These are phyloP conservation scores for Acidomyces sp. DNA, from an alignment of 495 filamentous ascomycete species.

Conservation along the genomic window DNA sequence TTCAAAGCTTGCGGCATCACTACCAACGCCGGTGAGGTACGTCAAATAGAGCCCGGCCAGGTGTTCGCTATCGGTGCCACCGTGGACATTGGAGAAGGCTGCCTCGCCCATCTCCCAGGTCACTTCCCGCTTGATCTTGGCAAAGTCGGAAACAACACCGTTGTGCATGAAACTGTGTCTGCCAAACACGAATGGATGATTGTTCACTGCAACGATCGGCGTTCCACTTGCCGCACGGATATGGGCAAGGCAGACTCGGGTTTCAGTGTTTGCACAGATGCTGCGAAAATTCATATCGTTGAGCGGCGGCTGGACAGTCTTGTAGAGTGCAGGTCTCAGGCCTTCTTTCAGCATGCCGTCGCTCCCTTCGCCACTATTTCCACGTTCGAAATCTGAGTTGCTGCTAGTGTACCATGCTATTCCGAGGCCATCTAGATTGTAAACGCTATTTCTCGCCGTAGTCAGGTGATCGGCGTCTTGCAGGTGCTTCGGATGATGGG, in stretches of 20 bases:
- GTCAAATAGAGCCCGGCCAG: slow-evolving; percentile 39
- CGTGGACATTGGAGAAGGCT: slow-evolving; percentile 33
- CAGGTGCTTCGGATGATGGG: slow-evolving; percentile 27
- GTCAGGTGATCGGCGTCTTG: slow-evolving; percentile 23
- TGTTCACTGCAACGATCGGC: slow-evolving; percentile 34
- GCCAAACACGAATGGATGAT: slow-evolving; percentile 40
- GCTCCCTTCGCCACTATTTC: slow-evolving; percentile 8
- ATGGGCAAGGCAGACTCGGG: slow-evolving; percentile 32
- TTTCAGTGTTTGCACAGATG: slow-evolving; percentile 34
- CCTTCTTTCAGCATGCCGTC: slow-evolving; percentile 16
- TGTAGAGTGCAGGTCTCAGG: slow-evolving; percentile 35
- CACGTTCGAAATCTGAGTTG: slow-evolving; percentile 23
- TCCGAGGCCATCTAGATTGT: slow-evolving; percentile 38
- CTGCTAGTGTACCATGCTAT: slow-evolving; percentile 33
- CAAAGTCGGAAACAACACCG: slow-evolving; percentile 34
- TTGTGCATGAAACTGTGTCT: slow-evolving; percentile 41
- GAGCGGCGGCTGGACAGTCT: slow-evolving; percentile 33
- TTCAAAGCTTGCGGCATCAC: slow-evolving; percentile 28
- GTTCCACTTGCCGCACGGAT: slow-evolving; percentile 35
- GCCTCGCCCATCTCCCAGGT: slow-evolving; percentile 31
- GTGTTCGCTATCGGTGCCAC: slow-evolving; percentile 38
- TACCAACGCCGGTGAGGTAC: slow-evolving; percentile 27
- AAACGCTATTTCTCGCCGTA: slow-evolving; percentile 33
- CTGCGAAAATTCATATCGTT: slow-evolving; percentile 38
- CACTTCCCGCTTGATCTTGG: slow-evolving; percentile 30